A percentile compares a stretch with the other conserved stretches of the same genome.
These are phyloP conservation scores for Nitzschia putrida DNA, from an alignment of 108 stramenopile genomes.

Conservation along the genomic window DNA sequence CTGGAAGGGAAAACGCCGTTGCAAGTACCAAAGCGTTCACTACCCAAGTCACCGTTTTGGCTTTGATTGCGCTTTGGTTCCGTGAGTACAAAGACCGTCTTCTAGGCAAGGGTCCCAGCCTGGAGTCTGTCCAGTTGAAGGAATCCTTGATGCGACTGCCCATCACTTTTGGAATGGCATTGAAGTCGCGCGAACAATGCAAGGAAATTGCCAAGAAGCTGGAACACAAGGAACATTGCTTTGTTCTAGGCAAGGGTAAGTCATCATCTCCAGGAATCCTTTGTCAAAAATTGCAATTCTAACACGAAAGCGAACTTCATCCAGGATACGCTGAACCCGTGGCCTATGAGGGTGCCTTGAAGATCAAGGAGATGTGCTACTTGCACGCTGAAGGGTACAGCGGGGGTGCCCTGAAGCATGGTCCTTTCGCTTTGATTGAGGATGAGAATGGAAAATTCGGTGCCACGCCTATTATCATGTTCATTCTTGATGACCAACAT, in stretches of 20 bases:
- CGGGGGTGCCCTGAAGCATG: slow-evolving; percentile 99
- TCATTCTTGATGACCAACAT: slow-evolving; percentile 97
- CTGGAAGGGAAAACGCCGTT: slow-evolving; percentile 99
- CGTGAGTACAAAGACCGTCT: slow-evolving; percentile 76
- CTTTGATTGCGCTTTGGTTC: slow-evolving; percentile 95
- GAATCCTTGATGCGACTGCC: slow-evolving; percentile 96
- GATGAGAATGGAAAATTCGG: slow-evolving; percentile 90
- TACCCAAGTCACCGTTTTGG: slow-evolving; percentile 97
- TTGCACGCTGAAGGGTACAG: slow-evolving; percentile 98
- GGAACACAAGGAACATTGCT: slow-evolving; percentile 91
- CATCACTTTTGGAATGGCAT: slow-evolving; percentile 96
- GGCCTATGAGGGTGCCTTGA: slow-evolving; percentile 95
- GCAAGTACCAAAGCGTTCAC: slow-evolving; percentile 99
- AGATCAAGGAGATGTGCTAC: slow-evolving; percentile 99
- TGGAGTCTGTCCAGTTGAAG: slow-evolving; percentile 62
- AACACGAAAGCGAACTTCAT: not conserved
- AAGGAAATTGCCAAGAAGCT: slow-evolving; percentile 76
- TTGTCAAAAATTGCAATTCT: no score
- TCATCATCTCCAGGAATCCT: not conserved
- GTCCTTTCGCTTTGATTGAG: slow-evolving; percentile 96
- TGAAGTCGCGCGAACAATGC: slow-evolving; percentile 88
- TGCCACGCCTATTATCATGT: slow-evolving; percentile 97
- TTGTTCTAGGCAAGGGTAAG: slow-evolving; percentile 93
- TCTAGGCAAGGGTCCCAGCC: slow-evolving; percentile 54
- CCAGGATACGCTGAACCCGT: slow-evolving; percentile 93